Base-by-base conservation (phyloP, 345 rosid species). In the Populus tremula region DNA sequence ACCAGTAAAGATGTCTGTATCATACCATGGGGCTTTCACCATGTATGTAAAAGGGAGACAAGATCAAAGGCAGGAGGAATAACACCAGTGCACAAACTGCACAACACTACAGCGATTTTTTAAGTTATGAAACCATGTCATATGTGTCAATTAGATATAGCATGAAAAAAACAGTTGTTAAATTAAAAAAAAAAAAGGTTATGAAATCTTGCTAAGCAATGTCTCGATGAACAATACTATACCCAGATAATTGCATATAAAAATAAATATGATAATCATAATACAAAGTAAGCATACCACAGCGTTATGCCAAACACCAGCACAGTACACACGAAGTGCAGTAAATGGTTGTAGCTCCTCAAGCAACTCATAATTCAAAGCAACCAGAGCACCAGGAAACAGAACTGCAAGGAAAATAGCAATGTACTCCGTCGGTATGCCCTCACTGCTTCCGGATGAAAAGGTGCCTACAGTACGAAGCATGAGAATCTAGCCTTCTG, bases 251-350 rank as follows among this genome's bases (percentile, higher is more conserved):
- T 49, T 27, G 41, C 45, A 76, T 68, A 80, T 1, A 50, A 80
- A 16, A 80, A 16, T 8, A 33, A 56, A 63, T 11, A 56, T 14
- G 35, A 70, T 25, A 43, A 10, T 43, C 47, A 43, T 11, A 45
- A 5, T 45, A 6, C 27, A 11, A 29, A 2, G 17, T 1, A 71
- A 76, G 67, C 81, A 82, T 85, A 95, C 99, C 91, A 87, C 90
- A 54, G 93, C 98, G 82, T 96, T 96, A 77, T 96, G 98, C 98
- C 99, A 96, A 77, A 96, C 84, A 63, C 99, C 98, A 66, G 98
- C 97, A 83, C 93, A 92, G 73, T 91, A 93, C 1, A 91, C 80
- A 36, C 99, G 96, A 76, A 95, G 98, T 31, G 91, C 84, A 45
- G 81, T 75, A 61, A 87, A 81, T 8, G 77, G 84, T 0, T 89